Conservation (phyloP, 768 basidiomycete species). For the Rhodocollybia butyracea region DNA sequence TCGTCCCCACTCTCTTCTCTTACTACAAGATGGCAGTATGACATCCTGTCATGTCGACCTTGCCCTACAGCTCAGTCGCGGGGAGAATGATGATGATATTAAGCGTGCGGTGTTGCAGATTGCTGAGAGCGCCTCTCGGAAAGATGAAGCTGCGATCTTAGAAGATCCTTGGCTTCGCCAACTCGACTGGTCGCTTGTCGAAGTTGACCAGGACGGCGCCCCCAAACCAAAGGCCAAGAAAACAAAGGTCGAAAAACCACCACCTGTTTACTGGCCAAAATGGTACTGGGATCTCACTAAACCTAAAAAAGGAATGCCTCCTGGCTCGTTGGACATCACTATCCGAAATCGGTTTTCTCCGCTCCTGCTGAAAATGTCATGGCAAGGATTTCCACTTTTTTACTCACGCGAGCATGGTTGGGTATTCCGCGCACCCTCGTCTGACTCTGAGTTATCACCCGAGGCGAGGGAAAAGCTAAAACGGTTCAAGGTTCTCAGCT, state of each 20-base stretch:
- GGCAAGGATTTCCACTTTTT: conserved; percentile 84
- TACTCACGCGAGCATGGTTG: conserved; percentile 88
- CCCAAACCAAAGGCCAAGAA: conserved; percentile 28
- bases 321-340: conserved; percentile 81
- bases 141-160: conserved; percentile 14
- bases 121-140: conserved; percentile 33
- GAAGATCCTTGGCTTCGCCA: conserved; percentile 59
- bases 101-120: conserved; percentile 35
- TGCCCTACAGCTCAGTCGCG: conserved; percentile 42
- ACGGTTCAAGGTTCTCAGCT: conserved; percentile 45
- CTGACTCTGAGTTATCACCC: background rate
- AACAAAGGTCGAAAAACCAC: conserved; percentile 35
- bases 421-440: conserved; percentile 75
- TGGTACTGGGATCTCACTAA: conserved; percentile 94
- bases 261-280: conserved; percentile 78
- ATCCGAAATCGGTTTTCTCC: conserved; percentile 81
- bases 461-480: conserved; percentile 19
- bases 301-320: conserved; percentile 62
- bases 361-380: conserved; percentile 80
- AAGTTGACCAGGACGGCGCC: background rate
- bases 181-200: conserved; percentile 60
- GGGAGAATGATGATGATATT: conserved; percentile 32
- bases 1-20: conserved; percentile 41
- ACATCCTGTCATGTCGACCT: conserved; percentile 38
- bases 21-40: conserved; percentile 41